Evolutionary conservation across 257 asterid genomes (phyloP).

Genomic region (Solanum medicagineum): DNA sequence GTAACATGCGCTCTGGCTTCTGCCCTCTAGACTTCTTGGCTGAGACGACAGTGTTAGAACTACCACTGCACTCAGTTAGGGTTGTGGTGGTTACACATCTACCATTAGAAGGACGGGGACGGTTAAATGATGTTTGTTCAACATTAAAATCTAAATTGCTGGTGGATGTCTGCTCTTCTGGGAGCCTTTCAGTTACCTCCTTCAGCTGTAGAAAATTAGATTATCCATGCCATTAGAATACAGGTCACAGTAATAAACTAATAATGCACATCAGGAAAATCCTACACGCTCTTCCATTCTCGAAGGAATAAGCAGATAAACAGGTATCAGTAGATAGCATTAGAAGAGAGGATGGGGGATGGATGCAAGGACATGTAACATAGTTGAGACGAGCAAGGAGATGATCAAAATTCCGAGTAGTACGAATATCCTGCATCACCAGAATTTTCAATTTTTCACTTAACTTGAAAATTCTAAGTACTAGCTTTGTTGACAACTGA

Average conservation of each 20-base stretch:
- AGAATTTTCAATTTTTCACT: too few species aligned
- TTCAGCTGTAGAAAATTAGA: constrained; percentile 40
- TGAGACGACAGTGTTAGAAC: constrained; percentile 12
- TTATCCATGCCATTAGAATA: neutral
- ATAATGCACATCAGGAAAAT: neutral
- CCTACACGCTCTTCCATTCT: neutral
- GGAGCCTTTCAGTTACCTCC: constrained; percentile 41
- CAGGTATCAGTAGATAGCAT: neutral
- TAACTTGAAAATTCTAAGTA: too few species aligned
- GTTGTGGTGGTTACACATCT: constrained; percentile 18
- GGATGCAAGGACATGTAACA: too few species aligned
- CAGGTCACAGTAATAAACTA: neutral
- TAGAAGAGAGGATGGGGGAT: too few species aligned
- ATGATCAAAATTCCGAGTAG: too few species aligned
- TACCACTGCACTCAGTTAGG: constrained; percentile 30
- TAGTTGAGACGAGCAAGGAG: too few species aligned
- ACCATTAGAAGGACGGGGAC: constrained; percentile 27
- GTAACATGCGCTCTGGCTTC: constrained; percentile 44
- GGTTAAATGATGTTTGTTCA: constrained; percentile 10
- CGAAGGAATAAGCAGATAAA: neutral
- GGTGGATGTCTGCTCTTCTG: constrained; percentile 20
- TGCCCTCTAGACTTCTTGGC: constrained; percentile 31
- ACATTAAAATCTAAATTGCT: constrained; percentile 11
- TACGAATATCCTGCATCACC: too few species aligned
- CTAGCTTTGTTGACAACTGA: too few species aligned